A percentile compares a stretch with the other conserved stretches of the same genome.
Evolutionary conservation across 2,329 filamentous ascomycete genomes (phyloP).

Genomic region (Aspergillus sp.): DNA sequence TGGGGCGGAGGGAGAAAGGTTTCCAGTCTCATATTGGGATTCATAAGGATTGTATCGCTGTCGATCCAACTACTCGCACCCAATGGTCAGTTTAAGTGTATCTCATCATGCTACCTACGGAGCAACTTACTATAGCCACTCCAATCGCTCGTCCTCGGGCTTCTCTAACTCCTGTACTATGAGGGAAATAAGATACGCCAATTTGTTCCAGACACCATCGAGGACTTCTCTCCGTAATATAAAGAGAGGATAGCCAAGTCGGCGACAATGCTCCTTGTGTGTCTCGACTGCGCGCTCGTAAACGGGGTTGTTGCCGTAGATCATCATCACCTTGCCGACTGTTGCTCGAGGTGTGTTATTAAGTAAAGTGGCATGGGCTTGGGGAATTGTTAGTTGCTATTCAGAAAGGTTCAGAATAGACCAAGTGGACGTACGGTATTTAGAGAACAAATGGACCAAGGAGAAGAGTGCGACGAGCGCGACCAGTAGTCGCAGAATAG

Average conservation of each 20-base stretch:
- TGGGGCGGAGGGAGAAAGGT: constrained; percentile 34
- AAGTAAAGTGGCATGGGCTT: not conserved
- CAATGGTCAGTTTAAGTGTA: not conserved
- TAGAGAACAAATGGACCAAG: constrained; percentile 2
- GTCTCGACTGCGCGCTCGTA: constrained; percentile 45
- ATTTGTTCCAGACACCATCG: constrained; percentile 47
- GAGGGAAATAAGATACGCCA: constrained; percentile 42
- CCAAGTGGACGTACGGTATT: not conserved
- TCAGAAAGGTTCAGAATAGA: too few relatives aligned
- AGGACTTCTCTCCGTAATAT: constrained; percentile 44
- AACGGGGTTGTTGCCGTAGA: constrained; percentile 27
- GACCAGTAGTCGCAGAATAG: not conserved
- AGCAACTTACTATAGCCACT: constrained; percentile 33
- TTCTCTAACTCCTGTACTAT: constrained; percentile 31
- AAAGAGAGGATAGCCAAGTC: constrained; percentile 44
- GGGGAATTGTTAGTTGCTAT: not conserved
- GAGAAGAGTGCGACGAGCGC: not conserved
- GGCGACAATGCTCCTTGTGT: constrained; percentile 41
- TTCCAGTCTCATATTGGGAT: constrained; percentile 33
- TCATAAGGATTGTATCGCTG: constrained; percentile 35
- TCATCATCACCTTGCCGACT: constrained; percentile 18
- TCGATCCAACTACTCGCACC: constrained; percentile 31
- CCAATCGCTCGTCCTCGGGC: constrained; percentile 24
- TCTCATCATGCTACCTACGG: not conserved
- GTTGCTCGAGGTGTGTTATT: not conserved